Evolutionary conservation across 768 basidiomycete genomes (phyloP), one percentile per base, ranked within the genome.

Genomic region (Coprinellus aureogranulatus): DNA sequence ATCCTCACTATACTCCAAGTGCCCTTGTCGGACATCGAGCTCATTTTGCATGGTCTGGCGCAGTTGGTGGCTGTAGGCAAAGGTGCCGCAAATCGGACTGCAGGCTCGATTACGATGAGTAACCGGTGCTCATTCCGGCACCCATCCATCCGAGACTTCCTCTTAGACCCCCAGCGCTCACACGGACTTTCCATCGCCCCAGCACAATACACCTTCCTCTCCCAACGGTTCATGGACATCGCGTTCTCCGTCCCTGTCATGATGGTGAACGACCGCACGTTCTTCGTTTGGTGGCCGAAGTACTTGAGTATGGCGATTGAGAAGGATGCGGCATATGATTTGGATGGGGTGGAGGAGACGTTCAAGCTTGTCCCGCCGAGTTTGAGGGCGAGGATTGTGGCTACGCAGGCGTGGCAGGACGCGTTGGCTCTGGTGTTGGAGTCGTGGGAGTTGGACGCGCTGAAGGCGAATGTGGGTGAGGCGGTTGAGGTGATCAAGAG

Each of bases 1-100:
- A 34, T 52, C 18, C 30, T 52, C 22, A 18, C 50, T n/a, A 52
- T 52, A 18, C 50, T 52, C 10, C 50, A 52, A 52, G 14, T 39
- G n/a, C 28, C 28, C 9, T 6, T 39, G n/a, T 9, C 11, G n/a
- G 50, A 52, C 20, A 25, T 52, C 16, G 16, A 27, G 4, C 50
- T 52, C 22, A 39, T 52, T n/a, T 4, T 52, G n/a, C 31, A 39
- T 22, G 50, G 50, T 8, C 50, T 52, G 4, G 31, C 50, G 9
- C 50, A 30, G 6, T 22, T 52, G 31, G 20, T 52, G 18, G n/a
- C n/a, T n/a, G 28, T 28, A 22, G 34, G 50, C 3, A 34, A 14
- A 34, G 34, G 34, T 6, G 34, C 34, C 8, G 34, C 34, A 6
- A 2, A 8, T n/a, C n/a, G 22, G 31, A 52, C 25, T 20, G 14